These are phyloP conservation scores for Stropharia rugosoannulata DNA, from an alignment of 768 basidiomycete genomes.

Conservation along the genomic window DNA sequence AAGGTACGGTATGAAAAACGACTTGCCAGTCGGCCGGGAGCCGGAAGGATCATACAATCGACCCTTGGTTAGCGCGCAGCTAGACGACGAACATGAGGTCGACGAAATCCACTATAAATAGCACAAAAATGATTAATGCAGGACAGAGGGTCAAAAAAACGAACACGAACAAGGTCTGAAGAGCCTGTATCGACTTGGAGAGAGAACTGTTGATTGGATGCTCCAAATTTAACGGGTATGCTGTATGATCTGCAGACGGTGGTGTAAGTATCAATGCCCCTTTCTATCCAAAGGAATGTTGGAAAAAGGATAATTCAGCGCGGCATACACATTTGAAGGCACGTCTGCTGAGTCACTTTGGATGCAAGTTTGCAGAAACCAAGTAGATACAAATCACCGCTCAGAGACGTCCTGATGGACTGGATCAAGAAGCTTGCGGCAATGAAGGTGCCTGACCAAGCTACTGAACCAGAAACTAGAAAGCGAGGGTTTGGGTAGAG, in stretches of 20 bases:
- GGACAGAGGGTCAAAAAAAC: not conserved
- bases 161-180: constrained; percentile 64
- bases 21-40: constrained; percentile 38
- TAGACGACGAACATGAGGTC: constrained; percentile 54
- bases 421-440: too few species aligned
- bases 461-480: too few species aligned
- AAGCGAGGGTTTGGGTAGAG: too few species aligned
- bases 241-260: constrained; percentile 55
- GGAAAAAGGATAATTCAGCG: too few species aligned
- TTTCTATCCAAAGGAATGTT: too few species aligned
- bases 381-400: too few species aligned
- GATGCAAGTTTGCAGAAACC: too few species aligned
- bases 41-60: constrained; percentile 56
- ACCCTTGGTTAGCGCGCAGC: constrained; percentile 46
- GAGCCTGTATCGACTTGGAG: constrained; percentile 83
- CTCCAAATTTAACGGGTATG: constrained; percentile 56
- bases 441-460: too few species aligned
- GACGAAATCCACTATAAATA: constrained; percentile 72
- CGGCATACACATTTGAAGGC: too few species aligned
- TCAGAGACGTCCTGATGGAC: too few species aligned
- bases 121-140: not conserved
- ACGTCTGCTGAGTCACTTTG: too few species aligned
- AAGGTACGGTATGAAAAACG: constrained; percentile 59
- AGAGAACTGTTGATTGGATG: constrained; percentile 46
- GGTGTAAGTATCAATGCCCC: not conserved